These are phyloP conservation scores for Hymenoscyphus occultus DNA, from an alignment of 2,329 filamentous ascomycete genomes.

Conservation along the genomic window DNA sequence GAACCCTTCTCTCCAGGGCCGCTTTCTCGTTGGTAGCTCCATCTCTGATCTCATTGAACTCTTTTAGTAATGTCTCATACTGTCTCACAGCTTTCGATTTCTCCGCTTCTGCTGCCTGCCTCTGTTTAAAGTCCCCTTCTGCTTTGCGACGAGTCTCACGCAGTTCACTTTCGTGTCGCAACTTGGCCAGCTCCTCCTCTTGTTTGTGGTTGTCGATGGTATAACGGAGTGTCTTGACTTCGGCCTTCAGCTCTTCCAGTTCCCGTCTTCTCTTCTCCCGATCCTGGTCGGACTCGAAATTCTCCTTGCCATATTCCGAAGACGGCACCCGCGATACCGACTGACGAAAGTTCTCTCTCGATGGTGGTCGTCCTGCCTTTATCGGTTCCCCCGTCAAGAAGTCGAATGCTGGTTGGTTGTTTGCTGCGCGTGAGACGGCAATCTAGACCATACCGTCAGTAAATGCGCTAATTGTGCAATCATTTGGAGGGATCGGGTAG, in stretches of 20 bases:
- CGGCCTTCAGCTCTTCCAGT: constrained; percentile 82
- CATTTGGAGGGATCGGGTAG: not conserved
- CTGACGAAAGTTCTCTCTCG: constrained; percentile 27
- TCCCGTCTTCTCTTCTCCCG: constrained; percentile 27
- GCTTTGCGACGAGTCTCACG: constrained; percentile 75
- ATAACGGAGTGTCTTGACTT: constrained; percentile 84
- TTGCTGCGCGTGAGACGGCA: constrained; percentile 48
- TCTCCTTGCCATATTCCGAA: constrained; percentile 51
- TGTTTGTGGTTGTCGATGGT: constrained; percentile 84
- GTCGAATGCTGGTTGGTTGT: constrained; percentile 55
- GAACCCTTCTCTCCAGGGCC: constrained; percentile 64
- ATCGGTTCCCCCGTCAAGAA: constrained; percentile 53
- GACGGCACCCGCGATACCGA: constrained; percentile 50
- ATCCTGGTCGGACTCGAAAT: constrained; percentile 35
- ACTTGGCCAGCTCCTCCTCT: constrained; percentile 74
- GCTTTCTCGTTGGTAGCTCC: constrained; percentile 54
- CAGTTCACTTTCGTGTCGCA: constrained; percentile 80
- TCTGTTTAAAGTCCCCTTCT: constrained; percentile 78
- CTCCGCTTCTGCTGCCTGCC: constrained; percentile 57
- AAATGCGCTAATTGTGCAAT: not conserved
- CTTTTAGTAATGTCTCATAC: constrained; percentile 48
- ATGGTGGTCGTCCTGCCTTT: constrained; percentile 33
- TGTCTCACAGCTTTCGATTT: constrained; percentile 49
- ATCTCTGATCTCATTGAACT: constrained; percentile 52
- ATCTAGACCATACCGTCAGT: constrained; percentile 31